These are phyloP conservation scores for Cyathus striatus DNA, from an alignment of 768 basidiomycete genomes.

Conservation along the genomic window DNA sequence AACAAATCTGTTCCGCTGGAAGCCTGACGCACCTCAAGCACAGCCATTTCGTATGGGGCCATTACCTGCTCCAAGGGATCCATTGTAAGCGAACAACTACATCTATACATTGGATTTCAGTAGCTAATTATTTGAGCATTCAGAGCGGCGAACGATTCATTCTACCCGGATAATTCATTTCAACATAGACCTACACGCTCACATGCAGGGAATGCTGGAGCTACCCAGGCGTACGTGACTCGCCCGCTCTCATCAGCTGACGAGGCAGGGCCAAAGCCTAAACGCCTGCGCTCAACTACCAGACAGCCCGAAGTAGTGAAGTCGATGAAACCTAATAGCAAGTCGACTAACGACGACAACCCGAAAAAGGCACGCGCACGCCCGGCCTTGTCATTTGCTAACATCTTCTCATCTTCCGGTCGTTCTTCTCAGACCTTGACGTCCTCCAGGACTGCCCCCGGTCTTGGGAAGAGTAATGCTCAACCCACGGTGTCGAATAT, in stretches of 20 bases:
- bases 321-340: too few relatives aligned
- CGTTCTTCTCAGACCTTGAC: conserved; percentile 74
- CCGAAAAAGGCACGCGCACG: conserved; percentile 89
- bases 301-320: conserved; percentile 50
- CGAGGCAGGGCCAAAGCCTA: conserved; percentile 73
- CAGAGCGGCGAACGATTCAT: conserved; percentile 57
- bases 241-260: conserved; percentile 81
- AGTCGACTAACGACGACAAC: conserved; percentile 62
- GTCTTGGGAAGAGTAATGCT: conserved; percentile 46
- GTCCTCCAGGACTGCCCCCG: conserved; percentile 52
- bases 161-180: conserved; percentile 54
- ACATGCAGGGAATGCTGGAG: conserved; percentile 32
- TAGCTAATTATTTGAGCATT: conserved; percentile 8
- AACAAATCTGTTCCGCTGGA: conserved; percentile 58
- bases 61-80: conserved; percentile 51
- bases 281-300: conserved; percentile 64
- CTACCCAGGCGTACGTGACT: conserved; percentile 45
- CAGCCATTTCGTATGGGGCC: conserved; percentile 57
- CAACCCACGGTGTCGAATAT: conserved; percentile 35
- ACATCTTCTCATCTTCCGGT: conserved; percentile 83
- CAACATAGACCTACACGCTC: conserved; percentile 40
- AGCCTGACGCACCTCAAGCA: conserved; percentile 42
- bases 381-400: conserved; percentile 84
- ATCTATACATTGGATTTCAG: conserved; percentile 5
- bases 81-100: conserved; percentile 40